Conservation (phyloP, 176 grass and related monocot genomes). For the Eleusine indica region DNA sequence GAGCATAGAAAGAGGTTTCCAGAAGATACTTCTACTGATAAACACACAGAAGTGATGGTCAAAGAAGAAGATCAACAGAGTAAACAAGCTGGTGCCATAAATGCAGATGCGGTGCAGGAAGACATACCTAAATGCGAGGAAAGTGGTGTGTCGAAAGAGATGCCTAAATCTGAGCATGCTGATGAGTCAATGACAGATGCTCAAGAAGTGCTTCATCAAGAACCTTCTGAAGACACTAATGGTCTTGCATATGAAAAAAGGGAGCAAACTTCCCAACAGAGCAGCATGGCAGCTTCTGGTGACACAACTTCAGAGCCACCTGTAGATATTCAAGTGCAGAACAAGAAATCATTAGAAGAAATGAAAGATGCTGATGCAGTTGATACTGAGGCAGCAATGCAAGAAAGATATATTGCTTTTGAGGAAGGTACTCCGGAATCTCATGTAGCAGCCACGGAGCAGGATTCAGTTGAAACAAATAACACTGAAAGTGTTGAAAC, state of each 20-base stretch:
- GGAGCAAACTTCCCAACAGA: conserved; percentile 27
- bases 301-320: conserved; percentile 9
- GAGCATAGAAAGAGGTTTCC: conserved; percentile 19
- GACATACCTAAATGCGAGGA: conserved; percentile 36
- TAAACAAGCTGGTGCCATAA: not conserved
- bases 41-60: conserved; percentile 14
- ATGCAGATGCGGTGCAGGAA: conserved; percentile 27
- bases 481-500: conserved; percentile 13
- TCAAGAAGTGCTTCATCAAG: conserved; percentile 42
- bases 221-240: conserved; percentile 32
- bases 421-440: too few species aligned
- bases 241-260: conserved; percentile 3
- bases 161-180: conserved; percentile 17
- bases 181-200: not conserved
- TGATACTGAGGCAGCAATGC: conserved; percentile 10
- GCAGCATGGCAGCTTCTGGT: conserved; percentile 20
- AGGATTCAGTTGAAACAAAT: conserved; percentile 28
- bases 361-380: conserved; percentile 1
- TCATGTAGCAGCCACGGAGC: not conserved
- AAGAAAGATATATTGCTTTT: too few species aligned
- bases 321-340: conserved; percentile 24
- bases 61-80: conserved; percentile 40
- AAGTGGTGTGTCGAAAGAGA: conserved; percentile 18
- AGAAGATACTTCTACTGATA: conserved; percentile 24
- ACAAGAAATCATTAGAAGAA: conserved; percentile 38